Evolutionary conservation across 1,284 basidiomycete genomes (phyloP), one percentile per base, ranked within the genome.

Genomic region (Moniliophthora roreri): DNA sequence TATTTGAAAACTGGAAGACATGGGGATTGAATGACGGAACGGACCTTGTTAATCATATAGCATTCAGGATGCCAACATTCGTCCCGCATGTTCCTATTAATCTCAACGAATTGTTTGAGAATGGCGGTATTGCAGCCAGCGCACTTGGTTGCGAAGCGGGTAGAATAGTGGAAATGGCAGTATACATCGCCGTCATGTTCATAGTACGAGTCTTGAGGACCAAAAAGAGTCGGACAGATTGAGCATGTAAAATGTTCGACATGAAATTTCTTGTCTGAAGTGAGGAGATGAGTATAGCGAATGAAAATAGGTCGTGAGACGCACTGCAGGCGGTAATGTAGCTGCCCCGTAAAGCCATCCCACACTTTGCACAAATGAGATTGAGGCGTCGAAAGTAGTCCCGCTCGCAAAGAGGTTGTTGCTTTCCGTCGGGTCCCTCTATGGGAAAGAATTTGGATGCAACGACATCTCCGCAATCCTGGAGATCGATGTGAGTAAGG

Each of bases 31-130:
- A 16, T 18, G 23, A 50, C 50, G 28, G 48, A 13, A 62, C 77
- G 52, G 55, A 93, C 93, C 80, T 97, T 98, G 75, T 98, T 96
- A 64, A 99, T 98, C 95, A 99, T 98, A 72, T 99, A 98, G 72
- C 96, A 99, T 73, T 99, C 96, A 48, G 96, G 96, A 80, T 99
- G 96, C 96, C 97, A 99, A 68, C 97, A 98, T 75, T 99, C 97
- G 73, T 99, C 95, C 54, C 87, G 82, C 80, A 93, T 93, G 73
- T 98, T 99, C 58, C 96, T 84, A 67, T 99, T 99, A 75, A 99
- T 98, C 75, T 99, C 96, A 57, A 99, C 96, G 66, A 98, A 99
- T 69, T 99, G 96, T 74, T 99, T 99, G 62, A 99, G 76, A 60
- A 99, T 99, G n/a, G 97, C 97, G 52, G 91, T 97, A 63, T 88